Evolutionary conservation across 306 rosid species (phyloP).

Genomic region (Corylus heterophylla): DNA sequence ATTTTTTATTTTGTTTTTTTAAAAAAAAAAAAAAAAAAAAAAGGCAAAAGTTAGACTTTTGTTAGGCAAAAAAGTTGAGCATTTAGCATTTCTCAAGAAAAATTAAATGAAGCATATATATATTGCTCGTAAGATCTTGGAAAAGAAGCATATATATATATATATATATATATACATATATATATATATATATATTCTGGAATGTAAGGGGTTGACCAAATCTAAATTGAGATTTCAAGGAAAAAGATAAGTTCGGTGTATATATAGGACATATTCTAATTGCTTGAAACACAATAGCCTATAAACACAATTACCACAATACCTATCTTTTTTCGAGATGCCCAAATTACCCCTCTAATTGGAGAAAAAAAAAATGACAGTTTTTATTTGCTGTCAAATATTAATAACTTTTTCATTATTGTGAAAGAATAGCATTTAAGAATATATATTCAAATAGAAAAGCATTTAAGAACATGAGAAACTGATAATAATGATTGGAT

Average conservation of each 20-base stretch:
- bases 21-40: no score
- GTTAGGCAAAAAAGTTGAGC: no score
- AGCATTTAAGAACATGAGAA: no score
- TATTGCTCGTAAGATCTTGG: no score
- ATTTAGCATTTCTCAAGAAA: no score
- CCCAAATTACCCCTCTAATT: neutral
- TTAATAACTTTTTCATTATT: no score
- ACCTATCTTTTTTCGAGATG: neutral
- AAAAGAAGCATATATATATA: neutral
- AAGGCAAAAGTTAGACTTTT: no score
- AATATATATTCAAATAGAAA: no score
- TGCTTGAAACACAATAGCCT: slow-evolving; percentile 11
- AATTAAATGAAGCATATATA: no score
- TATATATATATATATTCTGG: neutral
- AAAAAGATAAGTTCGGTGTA: neutral
- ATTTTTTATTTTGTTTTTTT: no score
- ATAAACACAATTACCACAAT: neutral
- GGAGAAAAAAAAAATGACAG: neutral
- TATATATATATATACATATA: no score
- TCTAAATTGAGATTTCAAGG: neutral
- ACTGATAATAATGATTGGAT: neutral
- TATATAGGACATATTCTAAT: neutral
- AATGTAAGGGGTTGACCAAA: neutral
- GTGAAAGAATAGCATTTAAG: no score
- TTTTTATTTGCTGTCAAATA: neutral